These are phyloP conservation scores for Cladosporium sphaerospermum DNA, from an alignment of 2,329 filamentous ascomycete genomes.

Conservation along the genomic window DNA sequence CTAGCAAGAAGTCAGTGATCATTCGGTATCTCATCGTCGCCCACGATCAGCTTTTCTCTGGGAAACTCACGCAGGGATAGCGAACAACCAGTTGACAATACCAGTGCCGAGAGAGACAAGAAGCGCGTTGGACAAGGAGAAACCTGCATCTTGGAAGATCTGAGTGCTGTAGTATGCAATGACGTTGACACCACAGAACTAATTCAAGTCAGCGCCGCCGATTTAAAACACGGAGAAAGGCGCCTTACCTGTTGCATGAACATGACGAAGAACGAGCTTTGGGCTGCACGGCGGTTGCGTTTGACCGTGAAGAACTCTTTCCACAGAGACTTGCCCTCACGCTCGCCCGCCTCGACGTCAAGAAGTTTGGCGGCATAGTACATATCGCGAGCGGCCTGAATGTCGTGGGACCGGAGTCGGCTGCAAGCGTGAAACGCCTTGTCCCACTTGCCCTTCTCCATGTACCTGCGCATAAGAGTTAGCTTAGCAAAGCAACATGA, in stretches of 20 bases:
- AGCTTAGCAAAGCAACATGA: background rate
- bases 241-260: conserved; percentile 28
- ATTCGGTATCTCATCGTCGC: too few species aligned
- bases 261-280: conserved; percentile 30
- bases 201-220: background rate
- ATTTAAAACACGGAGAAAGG: background rate
- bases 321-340: conserved; percentile 34
- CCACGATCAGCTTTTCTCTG: background rate
- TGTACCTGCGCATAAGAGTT: conserved; percentile 21
- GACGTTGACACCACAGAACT: conserved; percentile 21
- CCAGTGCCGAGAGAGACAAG: conserved; percentile 29
- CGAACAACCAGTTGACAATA: conserved; percentile 26
- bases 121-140: conserved; percentile 20
- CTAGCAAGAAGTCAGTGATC: background rate
- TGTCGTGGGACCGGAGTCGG: conserved; percentile 28
- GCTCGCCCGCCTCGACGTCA: conserved; percentile 31
- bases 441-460: conserved; percentile 33
- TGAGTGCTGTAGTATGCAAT: conserved; percentile 29
- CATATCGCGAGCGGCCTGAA: conserved; percentile 37
- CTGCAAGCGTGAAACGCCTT: conserved; percentile 33
- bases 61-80: conserved; percentile 12
- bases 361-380: conserved; percentile 33
- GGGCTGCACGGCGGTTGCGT: conserved; percentile 27
- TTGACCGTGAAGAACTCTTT: conserved; percentile 30
- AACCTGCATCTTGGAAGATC: conserved; percentile 27